Evolutionary conservation across 1,284 basidiomycete genomes (phyloP).

Genomic region (Leccinum fuscescens): DNA sequence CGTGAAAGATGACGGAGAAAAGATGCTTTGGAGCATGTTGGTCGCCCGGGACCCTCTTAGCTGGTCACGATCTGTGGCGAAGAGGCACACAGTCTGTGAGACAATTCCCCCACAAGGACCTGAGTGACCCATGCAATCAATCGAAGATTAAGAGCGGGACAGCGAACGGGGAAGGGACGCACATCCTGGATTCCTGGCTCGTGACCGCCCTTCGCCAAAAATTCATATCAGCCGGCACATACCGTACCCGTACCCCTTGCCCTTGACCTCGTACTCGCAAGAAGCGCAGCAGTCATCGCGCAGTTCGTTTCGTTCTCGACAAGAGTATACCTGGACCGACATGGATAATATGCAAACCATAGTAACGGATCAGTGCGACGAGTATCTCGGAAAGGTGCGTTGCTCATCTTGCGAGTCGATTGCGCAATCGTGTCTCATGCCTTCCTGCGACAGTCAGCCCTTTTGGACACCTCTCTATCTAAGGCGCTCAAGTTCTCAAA

Average conservation of each 20-base stretch:
- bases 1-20: background rate
- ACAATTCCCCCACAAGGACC: constrained; percentile 1
- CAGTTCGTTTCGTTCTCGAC: background rate
- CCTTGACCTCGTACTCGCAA: constrained; percentile 1
- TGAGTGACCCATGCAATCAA: background rate
- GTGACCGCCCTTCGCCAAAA: constrained; percentile 8
- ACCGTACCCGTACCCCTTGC: background rate
- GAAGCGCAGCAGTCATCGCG: constrained; percentile 5
- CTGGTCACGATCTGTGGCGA: background rate
- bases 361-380: constrained; percentile 19
- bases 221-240: constrained; percentile 3
- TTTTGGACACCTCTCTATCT: constrained; percentile 19
- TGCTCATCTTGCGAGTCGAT: constrained; percentile 18
- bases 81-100: background rate
- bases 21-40: background rate
- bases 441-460: constrained; percentile 12
- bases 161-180: background rate
- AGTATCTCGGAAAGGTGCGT: constrained; percentile 22
- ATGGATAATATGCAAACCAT: constrained; percentile 20
- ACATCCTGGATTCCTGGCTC: constrained; percentile 3
- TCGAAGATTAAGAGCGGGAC: background rate
- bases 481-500: background rate
- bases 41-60: background rate
- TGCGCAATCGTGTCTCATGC: constrained; percentile 36
- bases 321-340: background rate